Base-by-base conservation (phyloP, 2,329 filamentous ascomycete genomes). In the Gaeumannomyces tritici region DNA sequence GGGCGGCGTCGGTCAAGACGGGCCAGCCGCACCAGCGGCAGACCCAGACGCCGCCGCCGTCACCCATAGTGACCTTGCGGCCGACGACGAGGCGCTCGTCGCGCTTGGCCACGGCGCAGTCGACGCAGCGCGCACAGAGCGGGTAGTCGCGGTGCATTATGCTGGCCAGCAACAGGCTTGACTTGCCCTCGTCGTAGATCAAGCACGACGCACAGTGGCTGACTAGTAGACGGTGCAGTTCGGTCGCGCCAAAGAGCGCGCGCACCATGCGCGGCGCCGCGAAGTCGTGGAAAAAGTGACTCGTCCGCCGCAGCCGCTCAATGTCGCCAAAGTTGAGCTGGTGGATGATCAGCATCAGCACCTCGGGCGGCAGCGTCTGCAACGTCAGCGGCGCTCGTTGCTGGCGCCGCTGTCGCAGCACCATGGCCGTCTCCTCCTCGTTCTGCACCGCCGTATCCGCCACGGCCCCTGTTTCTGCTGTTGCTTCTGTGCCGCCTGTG, bases 11-110 rank as follows among this genome's bases (percentile, higher is more conserved):
- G 5, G 64, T 63, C 6, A 68, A 65, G 35, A 78, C 69, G 9
- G 77, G 77, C 63, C 69, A 73, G 0, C 78, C 77, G 67, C 78
- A 80, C 72, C 76, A 80, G 8, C 77, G 73, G 57, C 78, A 80
- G 13, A 77, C 70, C 70, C 72, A 78, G 31, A 73, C 71, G 5
- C 65, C 67, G 12, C 67, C 65, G 24, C 67, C 67, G 56, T 75
- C 75, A 7, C 70, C 76, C 55, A 80, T 70, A 0, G 66, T 66
- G n/a, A 77, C 71, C 65, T 68, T 70, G n/a, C 67, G 66, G 6
- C 77, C 77, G 4, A 77, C 71, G 27, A 67, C 67, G 15, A 79
- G 70, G 24, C 69, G 67, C 9, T 75, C 72, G 8, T 77, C 76
- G 15, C 70, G 67, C 5, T 66, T 64, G 21, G 67, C 67, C 18